Conservation (phyloP, 2,329 filamentous ascomycete genomes). For the Diaporthe vaccinii region DNA sequence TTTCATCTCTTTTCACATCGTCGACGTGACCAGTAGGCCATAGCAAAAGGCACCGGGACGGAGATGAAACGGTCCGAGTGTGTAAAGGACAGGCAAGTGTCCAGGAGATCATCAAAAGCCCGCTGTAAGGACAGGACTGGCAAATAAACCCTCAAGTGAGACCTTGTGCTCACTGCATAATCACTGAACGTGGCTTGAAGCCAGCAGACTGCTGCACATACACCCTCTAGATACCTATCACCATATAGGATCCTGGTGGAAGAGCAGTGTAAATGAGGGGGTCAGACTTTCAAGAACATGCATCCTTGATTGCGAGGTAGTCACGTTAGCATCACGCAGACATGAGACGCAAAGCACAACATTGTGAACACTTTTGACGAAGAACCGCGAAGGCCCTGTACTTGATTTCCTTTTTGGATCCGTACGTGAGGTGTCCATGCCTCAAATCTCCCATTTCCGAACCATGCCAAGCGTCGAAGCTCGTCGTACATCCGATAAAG, state of each 20-base stretch:
- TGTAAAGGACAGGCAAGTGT: neutral
- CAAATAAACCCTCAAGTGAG: neutral
- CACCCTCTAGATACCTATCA: neutral
- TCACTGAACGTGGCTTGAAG: neutral
- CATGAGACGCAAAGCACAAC: neutral
- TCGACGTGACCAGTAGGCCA: no score
- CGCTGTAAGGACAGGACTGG: neutral
- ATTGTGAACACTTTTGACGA: neutral
- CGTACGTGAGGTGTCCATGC: constrained; percentile 53
- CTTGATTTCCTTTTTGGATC: constrained; percentile 53
- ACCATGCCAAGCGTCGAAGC: constrained; percentile 61
- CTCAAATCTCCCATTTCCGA: constrained; percentile 51
- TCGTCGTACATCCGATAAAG: constrained; percentile 59
- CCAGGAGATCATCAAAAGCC: no score
- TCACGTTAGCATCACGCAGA: neutral
- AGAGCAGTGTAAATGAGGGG: neutral
- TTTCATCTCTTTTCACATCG: no score
- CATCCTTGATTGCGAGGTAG: no score
- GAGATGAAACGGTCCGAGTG: no score
- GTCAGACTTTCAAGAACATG: no score
- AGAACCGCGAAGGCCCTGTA: constrained; percentile 45
- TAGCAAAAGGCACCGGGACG: no score
- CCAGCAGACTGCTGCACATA: neutral
- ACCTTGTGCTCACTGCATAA: neutral
- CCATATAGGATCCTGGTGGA: no score